A percentile compares a stretch with the other conserved stretches of the same genome.
These are phyloP conservation scores for Astrothelium macrocarpum DNA, from an alignment of 495 filamentous ascomycete species.

Conservation along the genomic window DNA sequence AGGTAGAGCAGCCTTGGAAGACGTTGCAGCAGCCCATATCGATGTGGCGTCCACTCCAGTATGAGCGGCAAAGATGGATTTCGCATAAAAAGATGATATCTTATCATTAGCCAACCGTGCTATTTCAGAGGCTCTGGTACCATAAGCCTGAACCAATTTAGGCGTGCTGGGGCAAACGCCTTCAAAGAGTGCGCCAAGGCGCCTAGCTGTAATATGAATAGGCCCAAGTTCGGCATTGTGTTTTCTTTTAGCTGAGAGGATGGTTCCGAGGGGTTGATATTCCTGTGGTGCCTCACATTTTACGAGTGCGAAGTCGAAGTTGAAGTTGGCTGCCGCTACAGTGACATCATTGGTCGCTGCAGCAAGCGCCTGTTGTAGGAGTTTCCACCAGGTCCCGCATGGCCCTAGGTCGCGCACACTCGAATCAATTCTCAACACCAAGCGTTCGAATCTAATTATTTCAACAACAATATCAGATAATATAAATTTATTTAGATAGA, in stretches of 20 bases:
- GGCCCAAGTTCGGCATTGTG: slow-evolving; percentile 24
- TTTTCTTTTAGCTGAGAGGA: slow-evolving; percentile 20
- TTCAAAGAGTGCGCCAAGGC: slow-evolving; percentile 30
- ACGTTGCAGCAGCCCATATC: slow-evolving; percentile 38
- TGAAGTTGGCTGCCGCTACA: slow-evolving; percentile 14
- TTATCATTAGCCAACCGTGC: neutral
- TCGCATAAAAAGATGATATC: neutral
- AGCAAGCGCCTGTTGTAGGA: too few relatives aligned
- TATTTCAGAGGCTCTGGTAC: neutral
- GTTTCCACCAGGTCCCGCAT: too few relatives aligned
- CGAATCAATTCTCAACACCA: too few relatives aligned
- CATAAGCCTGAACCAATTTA: slow-evolving; percentile 3
- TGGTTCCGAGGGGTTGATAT: slow-evolving; percentile 21
- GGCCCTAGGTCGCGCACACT: too few relatives aligned
- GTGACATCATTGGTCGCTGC: neutral
- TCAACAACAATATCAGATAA: neutral
- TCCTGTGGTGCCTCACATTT: slow-evolving; percentile 26
- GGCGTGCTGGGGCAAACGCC: slow-evolving; percentile 13
- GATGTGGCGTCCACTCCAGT: slow-evolving; percentile 28
- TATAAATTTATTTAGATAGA: neutral
- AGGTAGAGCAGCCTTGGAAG: slow-evolving; percentile 25
- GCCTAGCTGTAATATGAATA: slow-evolving; percentile 22
- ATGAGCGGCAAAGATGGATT: slow-evolving; percentile 13
- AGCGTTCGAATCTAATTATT: too few relatives aligned
- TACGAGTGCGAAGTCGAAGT: slow-evolving; percentile 28